Evolutionary conservation across 345 rosid species (phyloP).

Genomic region (Clausena lansium): DNA sequence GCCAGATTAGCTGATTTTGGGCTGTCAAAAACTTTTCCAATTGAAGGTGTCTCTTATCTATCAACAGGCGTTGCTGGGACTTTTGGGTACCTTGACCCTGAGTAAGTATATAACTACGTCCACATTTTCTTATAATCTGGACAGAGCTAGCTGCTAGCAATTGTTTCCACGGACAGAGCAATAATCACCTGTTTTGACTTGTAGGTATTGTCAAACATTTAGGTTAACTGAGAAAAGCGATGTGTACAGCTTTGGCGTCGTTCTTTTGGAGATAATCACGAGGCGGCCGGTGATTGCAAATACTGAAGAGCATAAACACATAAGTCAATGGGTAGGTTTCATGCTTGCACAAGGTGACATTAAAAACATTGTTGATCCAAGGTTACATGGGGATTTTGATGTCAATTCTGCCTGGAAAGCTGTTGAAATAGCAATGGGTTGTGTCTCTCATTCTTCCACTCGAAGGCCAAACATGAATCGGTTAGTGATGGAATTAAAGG

Average conservation of each 20-base stretch:
- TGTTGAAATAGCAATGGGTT: conserved; percentile 46
- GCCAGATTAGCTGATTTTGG: conserved; percentile 71
- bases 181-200: neutral
- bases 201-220: conserved; percentile 32
- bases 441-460: conserved; percentile 28
- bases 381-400: conserved; percentile 33
- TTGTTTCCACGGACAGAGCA: neutral
- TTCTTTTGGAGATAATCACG: conserved; percentile 41
- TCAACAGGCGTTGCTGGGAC: conserved; percentile 54
- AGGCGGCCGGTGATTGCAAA: conserved; percentile 28
- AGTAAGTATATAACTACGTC: conserved; percentile 28
- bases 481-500: conserved; percentile 30
- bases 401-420: conserved; percentile 42
- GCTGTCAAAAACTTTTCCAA: conserved; percentile 35
- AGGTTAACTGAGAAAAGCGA: conserved; percentile 43
- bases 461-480: conserved; percentile 39
- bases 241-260: conserved; percentile 49
- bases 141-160: no score
- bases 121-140: no score
- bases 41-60: conserved; percentile 33
- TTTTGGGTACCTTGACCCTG: conserved; percentile 49
- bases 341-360: conserved; percentile 47
- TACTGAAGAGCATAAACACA: conserved; percentile 19
- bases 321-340: conserved; percentile 35
- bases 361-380: conserved; percentile 34